Percentiles rank a stretch among this genome's conserved stretches.
These are phyloP conservation scores for Globisporangium alternatum DNA, from an alignment of 352 stramenopile genomes.

Conservation along the genomic window DNA sequence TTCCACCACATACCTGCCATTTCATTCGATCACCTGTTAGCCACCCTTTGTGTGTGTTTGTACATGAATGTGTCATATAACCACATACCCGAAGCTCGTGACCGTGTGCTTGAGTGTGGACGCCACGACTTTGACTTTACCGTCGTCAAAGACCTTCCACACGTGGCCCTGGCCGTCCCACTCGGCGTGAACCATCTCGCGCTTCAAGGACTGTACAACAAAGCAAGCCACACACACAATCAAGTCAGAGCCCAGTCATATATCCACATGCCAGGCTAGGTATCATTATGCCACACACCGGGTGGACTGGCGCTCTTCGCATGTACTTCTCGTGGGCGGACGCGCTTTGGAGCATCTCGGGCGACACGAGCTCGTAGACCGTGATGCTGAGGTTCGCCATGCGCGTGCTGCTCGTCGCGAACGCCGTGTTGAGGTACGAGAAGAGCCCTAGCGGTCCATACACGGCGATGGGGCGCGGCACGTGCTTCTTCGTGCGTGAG, in stretches of 20 bases:
- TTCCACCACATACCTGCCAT: constrained; percentile 70
- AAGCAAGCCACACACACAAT: constrained; percentile 19
- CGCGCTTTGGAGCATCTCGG: constrained; percentile 40
- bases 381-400: constrained; percentile 69
- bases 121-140: constrained; percentile 56
- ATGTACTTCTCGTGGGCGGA: constrained; percentile 64
- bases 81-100: constrained; percentile 68
- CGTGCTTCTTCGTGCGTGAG: constrained; percentile 42
- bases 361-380: constrained; percentile 70
- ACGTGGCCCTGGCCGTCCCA: constrained; percentile 54
- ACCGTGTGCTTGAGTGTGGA: constrained; percentile 74
- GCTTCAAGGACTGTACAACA: constrained; percentile 25
- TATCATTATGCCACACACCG: constrained; percentile 28
- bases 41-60: not conserved
- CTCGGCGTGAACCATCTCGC: constrained; percentile 52
- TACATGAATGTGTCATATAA: not conserved
- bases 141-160: constrained; percentile 77
- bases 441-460: constrained; percentile 80
- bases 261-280: not conserved
- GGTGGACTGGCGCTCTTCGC: constrained; percentile 50
- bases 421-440: constrained; percentile 70
- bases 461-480: constrained; percentile 54
- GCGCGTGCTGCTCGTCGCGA: constrained; percentile 62
- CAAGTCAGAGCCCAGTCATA: not conserved
- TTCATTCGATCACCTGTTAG: not conserved